A percentile compares a stretch with the other conserved stretches of the same genome.
Conservation (phyloP, 352 stramenopile genomes). For the Phytophthora sp. region DNA sequence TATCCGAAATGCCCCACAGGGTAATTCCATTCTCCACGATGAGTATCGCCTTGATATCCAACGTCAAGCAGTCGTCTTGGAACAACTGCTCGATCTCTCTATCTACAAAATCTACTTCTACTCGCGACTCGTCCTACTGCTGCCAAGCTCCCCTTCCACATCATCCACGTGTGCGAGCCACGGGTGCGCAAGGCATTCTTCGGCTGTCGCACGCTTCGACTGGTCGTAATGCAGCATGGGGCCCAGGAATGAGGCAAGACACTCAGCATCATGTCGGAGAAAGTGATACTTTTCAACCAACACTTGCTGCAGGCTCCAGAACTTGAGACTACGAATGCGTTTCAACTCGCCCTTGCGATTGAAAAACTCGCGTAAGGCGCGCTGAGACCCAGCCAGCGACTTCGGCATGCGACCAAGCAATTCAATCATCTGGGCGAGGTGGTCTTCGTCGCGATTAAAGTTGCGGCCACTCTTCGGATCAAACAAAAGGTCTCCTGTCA, state of each 20-base stretch:
- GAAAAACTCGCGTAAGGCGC: conserved; percentile 97
- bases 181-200: conserved; percentile 93
- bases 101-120: conserved; percentile 39
- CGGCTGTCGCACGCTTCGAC: conserved; percentile 89
- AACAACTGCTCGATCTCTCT: conserved; percentile 6
- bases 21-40: conserved; percentile 24
- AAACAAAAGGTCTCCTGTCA: conserved; percentile 99
- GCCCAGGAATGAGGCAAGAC: conserved; percentile 94
- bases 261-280: conserved; percentile 78
- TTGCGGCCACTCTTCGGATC: conserved; percentile 94
- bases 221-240: conserved; percentile 93
- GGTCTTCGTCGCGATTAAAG: conserved; percentile 94
- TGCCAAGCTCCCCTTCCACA: conserved; percentile 8
- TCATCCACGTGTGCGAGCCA: conserved; percentile 84
- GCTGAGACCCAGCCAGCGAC: conserved; percentile 71
- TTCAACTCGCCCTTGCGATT: conserved; percentile 97
- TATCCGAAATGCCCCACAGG: conserved; percentile 12
- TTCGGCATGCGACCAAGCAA: conserved; percentile 97
- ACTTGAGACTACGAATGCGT: conserved; percentile 98
- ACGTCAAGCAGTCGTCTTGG: not conserved
- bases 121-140: not conserved
- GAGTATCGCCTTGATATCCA: conserved; percentile 5
- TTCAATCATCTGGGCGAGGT: conserved; percentile 99
- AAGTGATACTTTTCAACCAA: conserved; percentile 98
- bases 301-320: conserved; percentile 96